These are phyloP conservation scores for Fusarium sp. DNA, from an alignment of 2,329 filamentous ascomycete species.

Conservation along the genomic window DNA sequence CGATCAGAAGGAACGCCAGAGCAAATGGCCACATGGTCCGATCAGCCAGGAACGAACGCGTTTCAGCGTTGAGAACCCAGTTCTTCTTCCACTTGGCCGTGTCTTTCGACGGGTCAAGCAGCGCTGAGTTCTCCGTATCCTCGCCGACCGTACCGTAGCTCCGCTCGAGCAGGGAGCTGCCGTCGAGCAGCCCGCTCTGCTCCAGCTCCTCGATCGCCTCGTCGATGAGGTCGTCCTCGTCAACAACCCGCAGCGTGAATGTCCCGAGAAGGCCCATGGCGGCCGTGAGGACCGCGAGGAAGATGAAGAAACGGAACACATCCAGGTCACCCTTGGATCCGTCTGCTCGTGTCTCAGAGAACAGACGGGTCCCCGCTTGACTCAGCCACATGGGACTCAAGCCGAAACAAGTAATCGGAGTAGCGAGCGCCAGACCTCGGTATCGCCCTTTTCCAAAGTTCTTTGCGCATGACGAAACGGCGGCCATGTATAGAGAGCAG, in stretches of 20 bases:
- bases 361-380: constrained; percentile 83
- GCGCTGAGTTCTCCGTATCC: constrained; percentile 61
- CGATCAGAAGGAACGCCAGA: constrained; percentile 89
- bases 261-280: constrained; percentile 79
- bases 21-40: constrained; percentile 97
- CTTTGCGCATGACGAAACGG: constrained; percentile 97
- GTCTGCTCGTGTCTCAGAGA: constrained; percentile 77
- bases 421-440: constrained; percentile 87
- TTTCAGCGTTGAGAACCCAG: constrained; percentile 93
- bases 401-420: constrained; percentile 93
- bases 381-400: constrained; percentile 97
- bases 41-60: constrained; percentile 84
- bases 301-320: constrained; percentile 90
- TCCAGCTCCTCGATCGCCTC: constrained; percentile 93
- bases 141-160: constrained; percentile 73
- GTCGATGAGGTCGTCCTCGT: constrained; percentile 89
- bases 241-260: constrained; percentile 81
- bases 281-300: constrained; percentile 80
- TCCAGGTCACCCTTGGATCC: constrained; percentile 74
- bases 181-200: constrained; percentile 83
- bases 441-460: constrained; percentile 94
- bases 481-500: constrained; percentile 87
- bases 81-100: constrained; percentile 80
- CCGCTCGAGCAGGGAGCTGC: constrained; percentile 77
- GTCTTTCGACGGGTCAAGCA: constrained; percentile 58